These are phyloP conservation scores for Gossypium sturtianum DNA, from an alignment of 345 rosid species.

Conservation along the genomic window DNA sequence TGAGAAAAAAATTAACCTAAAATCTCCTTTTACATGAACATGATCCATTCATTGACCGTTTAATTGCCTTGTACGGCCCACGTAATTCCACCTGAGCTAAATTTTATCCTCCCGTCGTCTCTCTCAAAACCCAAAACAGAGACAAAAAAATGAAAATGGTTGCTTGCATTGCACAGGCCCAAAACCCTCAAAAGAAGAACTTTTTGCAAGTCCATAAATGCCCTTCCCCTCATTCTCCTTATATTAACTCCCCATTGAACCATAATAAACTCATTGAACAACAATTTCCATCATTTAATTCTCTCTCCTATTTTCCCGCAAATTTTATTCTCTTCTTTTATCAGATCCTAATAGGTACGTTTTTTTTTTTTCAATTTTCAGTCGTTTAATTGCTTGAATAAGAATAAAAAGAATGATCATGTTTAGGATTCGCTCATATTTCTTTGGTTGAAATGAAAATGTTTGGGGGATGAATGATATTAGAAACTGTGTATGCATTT, in stretches of 20 bases:
- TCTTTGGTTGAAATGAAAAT: neutral
- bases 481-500: neutral
- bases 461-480: neutral
- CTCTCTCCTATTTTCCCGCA: neutral
- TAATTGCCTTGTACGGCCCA: neutral
- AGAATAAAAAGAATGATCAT: conserved; percentile 6
- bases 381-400: neutral
- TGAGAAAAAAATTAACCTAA: no score
- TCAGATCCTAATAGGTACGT: conserved; percentile 57
- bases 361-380: neutral
- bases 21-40: no score
- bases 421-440: conserved; percentile 30
- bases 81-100: neutral
- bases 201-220: conserved; percentile 3
- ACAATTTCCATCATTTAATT: neutral
- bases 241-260: neutral
- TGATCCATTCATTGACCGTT: neutral
- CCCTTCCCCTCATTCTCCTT: neutral
- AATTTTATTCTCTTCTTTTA: conserved; percentile 37
- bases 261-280: neutral
- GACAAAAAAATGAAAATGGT: neutral
- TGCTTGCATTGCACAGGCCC: neutral
- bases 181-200: neutral
- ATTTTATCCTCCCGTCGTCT: neutral
- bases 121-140: neutral